These are phyloP conservation scores for Aspergillus sergii DNA, from an alignment of 2,329 filamentous ascomycete species.

Conservation along the genomic window DNA sequence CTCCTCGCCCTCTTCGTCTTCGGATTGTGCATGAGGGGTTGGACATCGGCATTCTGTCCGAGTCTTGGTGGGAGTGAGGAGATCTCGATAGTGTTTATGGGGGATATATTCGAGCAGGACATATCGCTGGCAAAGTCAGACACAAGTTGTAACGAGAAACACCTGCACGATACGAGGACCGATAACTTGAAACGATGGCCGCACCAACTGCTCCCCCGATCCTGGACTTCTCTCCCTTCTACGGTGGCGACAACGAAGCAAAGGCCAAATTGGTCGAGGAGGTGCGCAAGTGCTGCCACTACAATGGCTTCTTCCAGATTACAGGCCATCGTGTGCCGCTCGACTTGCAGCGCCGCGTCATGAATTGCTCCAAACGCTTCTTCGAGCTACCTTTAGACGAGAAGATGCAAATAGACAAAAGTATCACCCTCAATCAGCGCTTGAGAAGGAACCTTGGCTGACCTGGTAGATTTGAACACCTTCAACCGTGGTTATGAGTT, in stretches of 20 bases:
- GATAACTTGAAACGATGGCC: neutral
- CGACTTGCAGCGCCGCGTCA: conserved; percentile 40
- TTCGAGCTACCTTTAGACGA: conserved; percentile 45
- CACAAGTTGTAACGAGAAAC: neutral
- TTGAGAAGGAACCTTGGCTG: neutral
- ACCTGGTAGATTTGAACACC: conserved; percentile 36
- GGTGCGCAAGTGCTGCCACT: conserved; percentile 26
- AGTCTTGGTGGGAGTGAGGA: neutral
- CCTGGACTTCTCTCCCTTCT: neutral
- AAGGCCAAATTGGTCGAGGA: conserved; percentile 32
- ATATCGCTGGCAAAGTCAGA: neutral
- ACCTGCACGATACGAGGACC: neutral
- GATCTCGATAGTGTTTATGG: neutral
- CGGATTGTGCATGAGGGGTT: neutral
- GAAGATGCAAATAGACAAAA: conserved; percentile 42
- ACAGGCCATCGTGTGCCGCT: conserved; percentile 44
- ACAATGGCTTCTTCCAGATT: conserved; percentile 50
- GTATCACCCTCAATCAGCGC: conserved; percentile 20
- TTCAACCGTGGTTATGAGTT: conserved; percentile 50
- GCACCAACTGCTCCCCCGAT: neutral
- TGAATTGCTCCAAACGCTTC: conserved; percentile 44
- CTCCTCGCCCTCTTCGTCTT: neutral
- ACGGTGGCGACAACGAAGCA: conserved; percentile 22
- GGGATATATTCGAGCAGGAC: neutral
- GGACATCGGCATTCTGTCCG: neutral